These are phyloP conservation scores for Suhomyces taliae DNA, from an alignment of 1,139 yeast species.

Conservation along the genomic window DNA sequence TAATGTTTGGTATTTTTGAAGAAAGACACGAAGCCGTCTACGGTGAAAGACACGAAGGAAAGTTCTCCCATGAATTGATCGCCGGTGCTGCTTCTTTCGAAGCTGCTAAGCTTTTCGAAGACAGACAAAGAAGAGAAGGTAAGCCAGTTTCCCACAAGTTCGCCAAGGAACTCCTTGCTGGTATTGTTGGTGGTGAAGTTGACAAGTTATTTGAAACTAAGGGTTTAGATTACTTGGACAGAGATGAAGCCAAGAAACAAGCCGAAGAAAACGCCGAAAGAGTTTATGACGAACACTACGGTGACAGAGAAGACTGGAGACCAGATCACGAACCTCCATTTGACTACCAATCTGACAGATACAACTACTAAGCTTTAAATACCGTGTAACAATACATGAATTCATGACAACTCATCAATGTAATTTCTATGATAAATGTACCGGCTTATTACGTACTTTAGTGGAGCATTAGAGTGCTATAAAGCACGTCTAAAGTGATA, in stretches of 20 bases:
- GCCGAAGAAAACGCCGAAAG: constrained; percentile 23
- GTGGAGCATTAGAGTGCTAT: background rate
- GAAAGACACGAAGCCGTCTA: constrained; percentile 25
- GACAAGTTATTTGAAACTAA: constrained; percentile 37
- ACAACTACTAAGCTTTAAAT: constrained; percentile 13
- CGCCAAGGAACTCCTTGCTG: constrained; percentile 32
- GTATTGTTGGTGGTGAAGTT: constrained; percentile 35
- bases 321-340: constrained; percentile 30
- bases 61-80: constrained; percentile 32
- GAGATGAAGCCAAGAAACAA: constrained; percentile 24
- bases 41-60: constrained; percentile 32
- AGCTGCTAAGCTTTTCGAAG: constrained; percentile 34
- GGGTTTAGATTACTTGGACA: constrained; percentile 36
- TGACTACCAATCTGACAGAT: constrained; percentile 25
- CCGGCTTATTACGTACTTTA: background rate
- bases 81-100: constrained; percentile 39
- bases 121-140: constrained; percentile 34
- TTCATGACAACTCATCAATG: background rate
- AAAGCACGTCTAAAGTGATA: background rate
- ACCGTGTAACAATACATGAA: background rate
- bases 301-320: constrained; percentile 28
- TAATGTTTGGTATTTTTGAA: constrained; percentile 19
- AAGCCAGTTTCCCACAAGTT: constrained; percentile 32
- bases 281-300: constrained; percentile 32
- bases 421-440: background rate